Base-by-base conservation (phyloP, 1,139 yeast species). In the Geotrichum reessii region DNA sequence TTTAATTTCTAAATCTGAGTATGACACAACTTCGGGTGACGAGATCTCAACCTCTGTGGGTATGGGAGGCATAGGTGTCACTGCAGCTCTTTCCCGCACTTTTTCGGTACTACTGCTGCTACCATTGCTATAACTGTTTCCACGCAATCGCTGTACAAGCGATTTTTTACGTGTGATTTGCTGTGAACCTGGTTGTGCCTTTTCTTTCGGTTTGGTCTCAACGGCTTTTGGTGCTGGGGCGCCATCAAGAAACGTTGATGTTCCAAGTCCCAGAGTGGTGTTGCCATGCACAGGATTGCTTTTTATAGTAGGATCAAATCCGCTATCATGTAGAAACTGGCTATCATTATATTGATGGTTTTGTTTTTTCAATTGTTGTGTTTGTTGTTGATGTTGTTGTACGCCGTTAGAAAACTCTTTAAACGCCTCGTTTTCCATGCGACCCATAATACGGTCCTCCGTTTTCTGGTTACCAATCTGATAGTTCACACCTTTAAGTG, bases 221-320 rank as follows among this genome's bases (percentile, higher is more conserved):
- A 82, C 79, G 5, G 73, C 74, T 17, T 76, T 74, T 31, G 95
- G 86, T 2, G 97, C 99, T 19, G 98, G 98, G 0, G 98, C 95
- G 44, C 99, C 99, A 71, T 93, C 98, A 64, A 93, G 73, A 71
- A 93, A 93, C 0, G 99, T 93, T 1, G 96, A 66, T 0, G 95
- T 82, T 3, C 99, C 99, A 56, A 93, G 79, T 1, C 99, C 99
- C 59, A 86, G 80, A 0, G 97, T 87, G 2, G 86, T 79, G 51
- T 82, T 82, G 17, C 99, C 99, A 71, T 92, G 97, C 17, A 92
- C 82, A 25, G 88, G 89, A 51, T 79, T 80, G 11, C 89, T 81
- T 69, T 84, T 86, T 48, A 75, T 75, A 57, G 82, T 81, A 2
- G 95, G 81, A 71, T 92, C 96, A 66, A 91, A 85, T 31, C 40